phyloP scores from a whole-genome alignment of 768 basidiomycete genomes.

The Tylopilus felleus region DNA sequence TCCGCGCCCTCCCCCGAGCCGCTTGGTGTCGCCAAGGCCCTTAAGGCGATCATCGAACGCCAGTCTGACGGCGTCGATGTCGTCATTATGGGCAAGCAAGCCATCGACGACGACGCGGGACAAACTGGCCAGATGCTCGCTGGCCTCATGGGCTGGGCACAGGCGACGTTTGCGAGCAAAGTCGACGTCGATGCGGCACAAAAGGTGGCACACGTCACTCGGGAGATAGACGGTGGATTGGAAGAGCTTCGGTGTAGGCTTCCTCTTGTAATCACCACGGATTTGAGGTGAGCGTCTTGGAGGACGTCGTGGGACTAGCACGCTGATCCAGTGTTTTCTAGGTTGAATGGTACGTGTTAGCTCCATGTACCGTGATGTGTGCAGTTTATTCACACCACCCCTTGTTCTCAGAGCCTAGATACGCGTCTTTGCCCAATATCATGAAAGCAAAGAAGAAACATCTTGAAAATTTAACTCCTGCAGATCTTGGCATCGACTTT shows the following conservation, averaged over 20 bases:
- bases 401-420: constrained; percentile 73
- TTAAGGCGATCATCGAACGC: constrained; percentile 69
- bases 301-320: not conserved
- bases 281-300: constrained; percentile 64
- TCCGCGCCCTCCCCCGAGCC: constrained; percentile 77
- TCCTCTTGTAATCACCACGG: constrained; percentile 88
- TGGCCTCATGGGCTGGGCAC: constrained; percentile 86
- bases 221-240: constrained; percentile 94
- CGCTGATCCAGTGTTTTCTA: constrained; percentile 25
- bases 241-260: constrained; percentile 77
- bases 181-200: constrained; percentile 64
- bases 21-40: constrained; percentile 82
- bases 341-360: constrained; percentile 62
- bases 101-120: constrained; percentile 95
- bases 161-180: constrained; percentile 94
- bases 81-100: constrained; percentile 96
- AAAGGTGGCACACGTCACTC: constrained; percentile 65
- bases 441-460: constrained; percentile 99
- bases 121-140: constrained; percentile 98
- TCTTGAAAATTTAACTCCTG: constrained; percentile 74
- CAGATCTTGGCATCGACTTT: constrained; percentile 81
- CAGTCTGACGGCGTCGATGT: constrained; percentile 67
- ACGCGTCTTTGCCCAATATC: constrained; percentile 95
- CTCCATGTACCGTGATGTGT: not conserved
- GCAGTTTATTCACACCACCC: not conserved